Evolutionary conservation across 2,329 filamentous ascomycete genomes (phyloP).

Genomic region (Hypoxylon sp.): DNA sequence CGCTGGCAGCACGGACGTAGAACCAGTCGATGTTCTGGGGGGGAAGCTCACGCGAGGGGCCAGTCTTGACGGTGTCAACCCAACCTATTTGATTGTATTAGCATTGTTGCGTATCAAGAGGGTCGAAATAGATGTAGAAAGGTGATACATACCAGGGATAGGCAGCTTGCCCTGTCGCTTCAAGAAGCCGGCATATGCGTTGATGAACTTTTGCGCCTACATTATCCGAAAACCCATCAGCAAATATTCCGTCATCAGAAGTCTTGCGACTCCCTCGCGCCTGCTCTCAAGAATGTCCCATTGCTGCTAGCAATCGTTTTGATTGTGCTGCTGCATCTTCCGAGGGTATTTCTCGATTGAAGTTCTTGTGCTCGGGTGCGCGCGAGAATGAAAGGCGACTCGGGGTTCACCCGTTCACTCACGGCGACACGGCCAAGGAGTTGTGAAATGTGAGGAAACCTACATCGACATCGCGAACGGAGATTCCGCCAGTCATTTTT

Average conservation of each 20-base stretch:
- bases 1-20: constrained; percentile 89
- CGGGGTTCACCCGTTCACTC: constrained; percentile 17
- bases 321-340: constrained; percentile 17
- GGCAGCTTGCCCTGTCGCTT: constrained; percentile 95
- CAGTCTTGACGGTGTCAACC: constrained; percentile 99
- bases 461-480: constrained; percentile 89
- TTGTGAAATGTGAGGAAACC: constrained; percentile 59
- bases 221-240: constrained; percentile 68
- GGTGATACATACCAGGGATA: constrained; percentile 80
- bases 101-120: constrained; percentile 3
- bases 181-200: constrained; percentile 88
- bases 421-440: constrained; percentile 46
- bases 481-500: constrained; percentile 85
- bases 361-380: constrained; percentile 13
- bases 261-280: constrained; percentile 80
- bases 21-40: constrained; percentile 99
- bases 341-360: constrained; percentile 32
- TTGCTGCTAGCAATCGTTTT: constrained; percentile 18
- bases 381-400: constrained; percentile 20
- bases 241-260: constrained; percentile 80
- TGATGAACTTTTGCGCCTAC: constrained; percentile 91
- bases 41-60: constrained; percentile 94
- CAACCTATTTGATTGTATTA: constrained; percentile 71
- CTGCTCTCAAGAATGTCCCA: constrained; percentile 65
- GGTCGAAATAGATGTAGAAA: neutral